Percentiles rank a stretch among this genome's conserved stretches.
These are phyloP conservation scores for Macrophomina pseudophaseolina DNA, from an alignment of 2,329 filamentous ascomycete genomes.

Conservation along the genomic window DNA sequence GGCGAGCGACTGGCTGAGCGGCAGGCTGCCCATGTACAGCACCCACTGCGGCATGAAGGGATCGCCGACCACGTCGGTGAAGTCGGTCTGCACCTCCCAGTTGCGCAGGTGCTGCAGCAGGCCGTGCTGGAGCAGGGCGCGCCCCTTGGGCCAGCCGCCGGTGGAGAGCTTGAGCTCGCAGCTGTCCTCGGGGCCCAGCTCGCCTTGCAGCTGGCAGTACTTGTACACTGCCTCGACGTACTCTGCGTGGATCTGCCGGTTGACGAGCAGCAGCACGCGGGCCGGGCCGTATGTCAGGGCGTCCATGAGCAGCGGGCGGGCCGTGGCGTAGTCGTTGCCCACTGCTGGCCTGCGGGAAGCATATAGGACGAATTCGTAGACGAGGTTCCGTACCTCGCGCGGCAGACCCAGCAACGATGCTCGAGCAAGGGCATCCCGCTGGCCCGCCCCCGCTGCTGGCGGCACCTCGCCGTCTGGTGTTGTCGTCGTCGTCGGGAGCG, in stretches of 20 bases:
- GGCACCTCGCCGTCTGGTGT: background rate
- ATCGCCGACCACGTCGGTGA: constrained; percentile 20
- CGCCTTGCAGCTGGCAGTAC: constrained; percentile 18
- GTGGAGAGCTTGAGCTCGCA: constrained; percentile 17
- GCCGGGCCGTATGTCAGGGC: constrained; percentile 17
- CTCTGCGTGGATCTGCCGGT: constrained; percentile 21
- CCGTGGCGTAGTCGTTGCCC: constrained; percentile 23
- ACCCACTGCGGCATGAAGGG: constrained; percentile 23
- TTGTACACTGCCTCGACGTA: constrained; percentile 16
- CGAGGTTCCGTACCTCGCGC: constrained; percentile 21
- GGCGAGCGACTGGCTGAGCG: constrained; percentile 15
- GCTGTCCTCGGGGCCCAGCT: constrained; percentile 23
- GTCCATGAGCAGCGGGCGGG: constrained; percentile 16
- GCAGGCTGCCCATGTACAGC: constrained; percentile 10
- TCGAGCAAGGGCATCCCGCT: background rate
- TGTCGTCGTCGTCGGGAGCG: background rate
- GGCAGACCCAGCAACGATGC: constrained; percentile 20
- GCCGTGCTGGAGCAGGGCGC: constrained; percentile 6
- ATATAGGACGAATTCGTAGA: constrained; percentile 24
- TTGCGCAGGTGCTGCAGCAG: constrained; percentile 22
- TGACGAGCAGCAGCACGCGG: constrained; percentile 20
- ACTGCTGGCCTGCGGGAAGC: constrained; percentile 12
- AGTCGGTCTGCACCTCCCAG: constrained; percentile 24
- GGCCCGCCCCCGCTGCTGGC: background rate
- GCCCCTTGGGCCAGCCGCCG: constrained; percentile 9